Conservation (phyloP, 257 asterid species). For the Solanum acaule region DNA sequence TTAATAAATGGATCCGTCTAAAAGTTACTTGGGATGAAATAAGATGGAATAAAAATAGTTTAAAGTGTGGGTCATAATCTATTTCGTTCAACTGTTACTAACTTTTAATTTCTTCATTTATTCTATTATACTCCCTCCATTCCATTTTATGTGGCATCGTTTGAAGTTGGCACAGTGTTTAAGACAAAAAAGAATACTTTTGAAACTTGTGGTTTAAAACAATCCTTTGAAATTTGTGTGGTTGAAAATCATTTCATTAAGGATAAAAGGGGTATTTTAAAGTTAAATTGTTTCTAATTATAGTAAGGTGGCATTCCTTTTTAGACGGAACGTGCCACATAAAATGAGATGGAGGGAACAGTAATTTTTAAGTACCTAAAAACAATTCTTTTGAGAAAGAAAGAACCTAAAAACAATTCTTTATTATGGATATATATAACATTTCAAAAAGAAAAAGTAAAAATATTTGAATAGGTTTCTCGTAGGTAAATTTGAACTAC, state of each 20-base stretch:
- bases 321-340: background rate
- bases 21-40: background rate
- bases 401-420: too few relatives aligned
- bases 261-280: background rate
- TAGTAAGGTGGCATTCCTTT: background rate
- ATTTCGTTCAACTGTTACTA: background rate
- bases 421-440: background rate
- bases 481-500: background rate
- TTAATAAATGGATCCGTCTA: background rate
- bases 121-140: background rate
- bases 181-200: too few relatives aligned
- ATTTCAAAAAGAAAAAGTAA: background rate
- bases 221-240: background rate
- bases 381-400: too few relatives aligned
- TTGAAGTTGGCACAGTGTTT: background rate
- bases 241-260: background rate
- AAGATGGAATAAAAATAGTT: background rate
- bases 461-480: background rate
- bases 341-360: background rate
- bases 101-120: background rate
- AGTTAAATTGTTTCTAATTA: background rate
- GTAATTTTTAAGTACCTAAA: background rate
- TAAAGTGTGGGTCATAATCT: background rate
- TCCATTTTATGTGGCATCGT: background rate
- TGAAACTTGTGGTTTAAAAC: background rate